Percentiles rank a stretch among this genome's conserved stretches.
phyloP scores from a whole-genome alignment of 805 yeast genomes.

The Candida orba region DNA sequence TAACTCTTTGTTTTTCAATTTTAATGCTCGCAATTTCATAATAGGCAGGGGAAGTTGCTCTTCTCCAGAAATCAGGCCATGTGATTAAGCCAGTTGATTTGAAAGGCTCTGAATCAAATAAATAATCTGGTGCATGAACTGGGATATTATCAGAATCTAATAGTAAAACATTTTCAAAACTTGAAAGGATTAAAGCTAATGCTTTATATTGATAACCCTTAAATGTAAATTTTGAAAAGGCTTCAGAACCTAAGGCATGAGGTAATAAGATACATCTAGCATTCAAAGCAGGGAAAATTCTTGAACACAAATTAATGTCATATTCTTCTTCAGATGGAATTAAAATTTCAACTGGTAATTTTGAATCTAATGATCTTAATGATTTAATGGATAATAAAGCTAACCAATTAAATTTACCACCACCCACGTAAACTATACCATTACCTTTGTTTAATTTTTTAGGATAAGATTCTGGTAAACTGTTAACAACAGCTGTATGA shows the following conservation, averaged over 20 bases:
- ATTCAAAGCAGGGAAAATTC: conserved; percentile 51
- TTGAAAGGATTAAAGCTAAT: conserved; percentile 61
- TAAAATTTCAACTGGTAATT: conserved; percentile 63
- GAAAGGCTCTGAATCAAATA: conserved; percentile 56
- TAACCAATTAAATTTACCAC: conserved; percentile 52
- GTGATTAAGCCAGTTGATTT: conserved; percentile 41
- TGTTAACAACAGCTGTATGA: conserved; percentile 39
- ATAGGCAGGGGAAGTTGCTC: conserved; percentile 69
- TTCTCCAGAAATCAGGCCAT: conserved; percentile 89
- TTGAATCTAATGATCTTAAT: conserved; percentile 41
- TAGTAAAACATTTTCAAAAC: conserved; percentile 66
- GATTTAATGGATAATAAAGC: conserved; percentile 43
- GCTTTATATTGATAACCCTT: conserved; percentile 62
- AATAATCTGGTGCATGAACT: conserved; percentile 50
- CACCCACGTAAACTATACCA: conserved; percentile 61
- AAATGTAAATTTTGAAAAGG: conserved; percentile 43
- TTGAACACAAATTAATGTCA: conserved; percentile 58
- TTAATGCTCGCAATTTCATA: conserved; percentile 60
- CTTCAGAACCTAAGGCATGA: conserved; percentile 51
- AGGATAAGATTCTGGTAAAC: conserved; percentile 44
- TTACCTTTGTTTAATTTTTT: conserved; percentile 39
- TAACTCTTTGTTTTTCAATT: conserved; percentile 33
- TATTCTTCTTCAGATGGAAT: conserved; percentile 61
- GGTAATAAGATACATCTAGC: conserved; percentile 61
- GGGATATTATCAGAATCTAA: conserved; percentile 73